phyloP scores from a whole-genome alignment of 805 yeast genomes.

The Saccharomycopsis capsularis region DNA sequence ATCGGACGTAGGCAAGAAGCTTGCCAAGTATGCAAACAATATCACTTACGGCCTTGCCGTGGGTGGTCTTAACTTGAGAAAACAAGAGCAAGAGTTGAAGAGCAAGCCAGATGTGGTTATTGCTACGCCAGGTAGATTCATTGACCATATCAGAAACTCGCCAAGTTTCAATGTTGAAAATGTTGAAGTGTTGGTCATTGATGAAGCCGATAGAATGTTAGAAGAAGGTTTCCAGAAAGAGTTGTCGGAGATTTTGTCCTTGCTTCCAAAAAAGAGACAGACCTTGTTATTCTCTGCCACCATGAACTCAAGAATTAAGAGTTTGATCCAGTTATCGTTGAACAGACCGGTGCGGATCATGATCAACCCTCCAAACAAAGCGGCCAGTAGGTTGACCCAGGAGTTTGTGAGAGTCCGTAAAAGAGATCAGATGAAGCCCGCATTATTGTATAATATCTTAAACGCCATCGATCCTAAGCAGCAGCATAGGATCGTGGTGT shows the following conservation, averaged over 20 bases:
- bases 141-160: conserved; percentile 93
- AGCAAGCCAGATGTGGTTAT: conserved; percentile 91
- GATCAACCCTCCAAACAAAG: conserved; percentile 95
- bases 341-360: conserved; percentile 88
- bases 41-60: conserved; percentile 91
- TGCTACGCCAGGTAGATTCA: conserved; percentile 98
- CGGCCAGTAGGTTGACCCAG: conserved; percentile 84
- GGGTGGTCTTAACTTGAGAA: conserved; percentile 93
- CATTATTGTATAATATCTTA: conserved; percentile 66
- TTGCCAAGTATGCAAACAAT: conserved; percentile 69
- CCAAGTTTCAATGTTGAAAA: conserved; percentile 86
- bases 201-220: conserved; percentile 98
- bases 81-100: conserved; percentile 91
- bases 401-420: conserved; percentile 94
- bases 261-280: conserved; percentile 88
- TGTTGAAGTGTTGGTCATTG: conserved; percentile 87
- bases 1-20: conserved; percentile 81
- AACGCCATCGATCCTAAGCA: conserved; percentile 56
- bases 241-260: conserved; percentile 77
- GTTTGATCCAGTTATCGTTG: conserved; percentile 78
- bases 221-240: conserved; percentile 99
- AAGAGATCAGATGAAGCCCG: conserved; percentile 77
- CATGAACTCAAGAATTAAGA: conserved; percentile 90
- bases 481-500: conserved; percentile 74
- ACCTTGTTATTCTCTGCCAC: conserved; percentile 95